Evolutionary conservation across 2,329 filamentous ascomycete species (phyloP).

Genomic region (Incumbomyces delicatus): DNA sequence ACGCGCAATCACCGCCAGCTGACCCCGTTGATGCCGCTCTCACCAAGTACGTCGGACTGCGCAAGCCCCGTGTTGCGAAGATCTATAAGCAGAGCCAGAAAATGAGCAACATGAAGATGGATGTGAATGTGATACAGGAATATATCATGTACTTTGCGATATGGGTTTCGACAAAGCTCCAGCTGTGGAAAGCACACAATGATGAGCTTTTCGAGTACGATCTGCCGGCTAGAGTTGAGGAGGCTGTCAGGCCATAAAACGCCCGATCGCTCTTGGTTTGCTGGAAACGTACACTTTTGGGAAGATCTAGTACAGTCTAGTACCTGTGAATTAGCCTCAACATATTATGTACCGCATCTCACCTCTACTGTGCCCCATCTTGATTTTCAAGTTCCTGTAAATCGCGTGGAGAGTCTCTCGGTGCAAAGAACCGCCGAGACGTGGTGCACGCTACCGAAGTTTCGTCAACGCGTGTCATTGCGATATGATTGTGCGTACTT

Average conservation of each 20-base stretch:
- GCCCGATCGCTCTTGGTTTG: too few relatives aligned
- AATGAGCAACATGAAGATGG: constrained; percentile 27
- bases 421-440: too few relatives aligned
- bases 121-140: constrained; percentile 27
- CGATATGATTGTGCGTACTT: too few relatives aligned
- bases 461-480: too few relatives aligned
- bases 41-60: constrained; percentile 26
- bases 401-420: too few relatives aligned
- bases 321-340: too few relatives aligned
- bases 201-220: constrained; percentile 22
- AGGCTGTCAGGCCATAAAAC: constrained; percentile 1
- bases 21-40: constrained; percentile 22
- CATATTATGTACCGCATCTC: too few relatives aligned
- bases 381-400: too few relatives aligned
- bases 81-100: constrained; percentile 26
- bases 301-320: too few relatives aligned
- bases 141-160: constrained; percentile 30
- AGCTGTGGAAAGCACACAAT: constrained; percentile 8
- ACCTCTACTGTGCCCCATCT: too few relatives aligned
- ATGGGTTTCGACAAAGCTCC: constrained; percentile 27
- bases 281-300: too few relatives aligned
- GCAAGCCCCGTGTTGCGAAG: constrained; percentile 26
- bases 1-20: constrained; percentile 5
- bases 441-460: too few relatives aligned
- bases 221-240: constrained; percentile 20